Evolutionary conservation across 1,284 basidiomycete genomes (phyloP).

Genomic region (Porodaedalea pini): DNA sequence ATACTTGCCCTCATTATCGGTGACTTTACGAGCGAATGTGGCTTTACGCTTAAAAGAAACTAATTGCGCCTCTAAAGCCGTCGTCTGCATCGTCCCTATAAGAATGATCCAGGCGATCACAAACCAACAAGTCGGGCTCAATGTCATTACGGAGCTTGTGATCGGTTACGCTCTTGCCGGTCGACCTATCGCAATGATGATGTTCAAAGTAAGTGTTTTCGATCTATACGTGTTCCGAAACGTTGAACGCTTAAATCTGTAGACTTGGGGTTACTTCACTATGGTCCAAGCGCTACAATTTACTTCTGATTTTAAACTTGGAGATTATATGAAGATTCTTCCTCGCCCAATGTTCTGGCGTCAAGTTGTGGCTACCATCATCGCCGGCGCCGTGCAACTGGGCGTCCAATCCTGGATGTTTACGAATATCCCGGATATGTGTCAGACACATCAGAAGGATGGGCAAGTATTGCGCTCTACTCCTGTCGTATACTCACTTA

Average conservation of each 20-base stretch:
- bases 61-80: constrained; percentile 36
- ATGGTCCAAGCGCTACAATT: constrained; percentile 46
- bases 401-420: constrained; percentile 70
- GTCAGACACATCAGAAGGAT: constrained; percentile 25
- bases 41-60: constrained; percentile 31
- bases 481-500: no score
- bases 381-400: constrained; percentile 61
- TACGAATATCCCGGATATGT: constrained; percentile 44
- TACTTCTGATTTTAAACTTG: constrained; percentile 66
- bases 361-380: constrained; percentile 58
- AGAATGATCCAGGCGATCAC: no score
- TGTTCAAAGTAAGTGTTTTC: no score
- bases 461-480: no score
- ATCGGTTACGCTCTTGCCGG: no score
- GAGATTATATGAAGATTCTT: constrained; percentile 70
- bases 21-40: constrained; percentile 25
- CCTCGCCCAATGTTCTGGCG: constrained; percentile 54
- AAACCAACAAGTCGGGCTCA: no score
- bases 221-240: neutral
- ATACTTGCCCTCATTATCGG: constrained; percentile 46
- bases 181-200: constrained; percentile 53
- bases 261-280: constrained; percentile 44
- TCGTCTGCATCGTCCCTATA: constrained; percentile 59
- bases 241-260: no score
- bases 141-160: no score